Evolutionary conservation across 2,329 filamentous ascomycete species (phyloP).

Genomic region (Tympanopsis confertula): DNA sequence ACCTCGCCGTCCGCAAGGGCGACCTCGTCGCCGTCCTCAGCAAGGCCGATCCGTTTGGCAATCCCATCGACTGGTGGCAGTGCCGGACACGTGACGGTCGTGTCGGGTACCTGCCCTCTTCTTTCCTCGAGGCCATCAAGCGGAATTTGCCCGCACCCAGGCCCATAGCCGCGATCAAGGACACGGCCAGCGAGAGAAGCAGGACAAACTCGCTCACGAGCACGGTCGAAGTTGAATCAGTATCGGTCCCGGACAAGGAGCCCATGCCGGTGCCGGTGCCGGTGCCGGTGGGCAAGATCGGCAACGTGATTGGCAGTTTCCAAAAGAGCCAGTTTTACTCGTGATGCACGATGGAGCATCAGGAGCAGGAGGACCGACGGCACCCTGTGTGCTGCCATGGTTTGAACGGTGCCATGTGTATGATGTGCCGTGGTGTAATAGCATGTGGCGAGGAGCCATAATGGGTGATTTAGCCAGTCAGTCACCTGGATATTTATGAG

Average conservation of each 20-base stretch:
- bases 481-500: too few relatives aligned
- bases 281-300: conserved; percentile 28
- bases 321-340: conserved; percentile 48
- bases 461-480: too few relatives aligned
- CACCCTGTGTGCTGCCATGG: too few relatives aligned
- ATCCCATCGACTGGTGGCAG: conserved; percentile 92
- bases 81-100: conserved; percentile 82
- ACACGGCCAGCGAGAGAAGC: conserved; percentile 32
- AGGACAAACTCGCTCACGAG: conserved; percentile 39
- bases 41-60: conserved; percentile 85
- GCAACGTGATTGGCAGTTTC: conserved; percentile 40
- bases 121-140: conserved; percentile 70
- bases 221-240: conserved; percentile 13
- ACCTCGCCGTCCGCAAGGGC: conserved; percentile 85
- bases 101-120: conserved; percentile 81
- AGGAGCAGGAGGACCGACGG: too few relatives aligned
- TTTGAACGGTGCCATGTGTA: too few relatives aligned
- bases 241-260: conserved; percentile 3
- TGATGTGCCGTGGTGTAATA: too few relatives aligned
- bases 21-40: conserved; percentile 88
- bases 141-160: conserved; percentile 18
- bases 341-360: conserved; percentile 20
- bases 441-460: too few relatives aligned
- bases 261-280: too few relatives aligned
- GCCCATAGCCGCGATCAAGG: too few relatives aligned